Evolutionary conservation across 805 yeast genomes (phyloP).

Genomic region (Wickerhamiella lipophila): DNA sequence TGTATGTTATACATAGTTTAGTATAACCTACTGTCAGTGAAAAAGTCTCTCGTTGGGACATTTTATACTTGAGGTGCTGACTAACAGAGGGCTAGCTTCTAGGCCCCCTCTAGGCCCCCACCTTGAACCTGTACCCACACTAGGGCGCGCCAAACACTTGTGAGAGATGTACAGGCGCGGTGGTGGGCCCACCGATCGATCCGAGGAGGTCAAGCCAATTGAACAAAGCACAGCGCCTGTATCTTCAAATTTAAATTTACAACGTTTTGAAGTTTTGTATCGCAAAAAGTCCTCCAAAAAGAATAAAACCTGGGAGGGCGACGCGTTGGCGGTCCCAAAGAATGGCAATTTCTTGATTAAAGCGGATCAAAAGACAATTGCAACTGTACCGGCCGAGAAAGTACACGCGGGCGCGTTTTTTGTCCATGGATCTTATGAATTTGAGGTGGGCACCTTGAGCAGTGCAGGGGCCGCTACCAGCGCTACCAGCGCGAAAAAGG

Average conservation of each 20-base stretch:
- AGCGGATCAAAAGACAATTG: conserved; percentile 21
- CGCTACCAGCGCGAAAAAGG: neutral
- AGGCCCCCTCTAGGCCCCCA: neutral
- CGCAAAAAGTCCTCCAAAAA: conserved; percentile 64
- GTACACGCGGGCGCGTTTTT: conserved; percentile 29
- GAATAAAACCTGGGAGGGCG: conserved; percentile 92
- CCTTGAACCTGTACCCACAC: neutral
- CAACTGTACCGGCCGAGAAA: conserved; percentile 23
- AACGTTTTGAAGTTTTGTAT: conserved; percentile 37
- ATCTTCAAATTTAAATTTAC: neutral
- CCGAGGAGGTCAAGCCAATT: neutral
- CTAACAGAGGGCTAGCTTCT: neutral
- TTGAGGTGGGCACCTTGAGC: conserved; percentile 5
- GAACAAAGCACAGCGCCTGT: neutral
- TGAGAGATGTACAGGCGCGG: neutral
- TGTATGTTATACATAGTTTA: conserved; percentile 22
- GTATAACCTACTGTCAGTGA: conserved; percentile 25
- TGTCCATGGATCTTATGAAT: conserved; percentile 35
- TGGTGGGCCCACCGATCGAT: neutral
- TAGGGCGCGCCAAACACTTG: too few species aligned
- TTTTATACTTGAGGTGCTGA: conserved; percentile 10
- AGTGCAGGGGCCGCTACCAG: neutral
- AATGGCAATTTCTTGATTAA: conserved; percentile 20
- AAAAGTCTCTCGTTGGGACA: conserved; percentile 3
- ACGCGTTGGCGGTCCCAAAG: conserved; percentile 44